Percentiles rank a stretch among this genome's conserved stretches.
Conservation (phyloP, 2,329 filamentous ascomycete genomes). For the Fusarium sp. region DNA sequence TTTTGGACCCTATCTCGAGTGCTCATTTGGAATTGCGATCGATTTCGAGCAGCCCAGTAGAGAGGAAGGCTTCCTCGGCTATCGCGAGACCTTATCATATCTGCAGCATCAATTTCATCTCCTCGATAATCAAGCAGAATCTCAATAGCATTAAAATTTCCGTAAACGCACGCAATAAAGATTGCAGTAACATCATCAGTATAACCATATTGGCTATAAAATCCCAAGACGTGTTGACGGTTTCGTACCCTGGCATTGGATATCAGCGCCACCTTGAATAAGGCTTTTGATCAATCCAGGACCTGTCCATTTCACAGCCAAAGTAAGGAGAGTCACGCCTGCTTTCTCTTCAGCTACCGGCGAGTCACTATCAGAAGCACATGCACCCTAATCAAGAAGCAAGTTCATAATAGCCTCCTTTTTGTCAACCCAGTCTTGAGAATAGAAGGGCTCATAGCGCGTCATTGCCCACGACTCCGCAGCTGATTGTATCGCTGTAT, state of each 20-base stretch:
- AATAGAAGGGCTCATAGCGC: too few species aligned
- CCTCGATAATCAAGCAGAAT: background rate
- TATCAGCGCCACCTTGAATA: background rate
- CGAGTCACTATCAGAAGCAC: background rate
- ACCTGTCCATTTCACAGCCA: background rate
- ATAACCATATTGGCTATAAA: background rate
- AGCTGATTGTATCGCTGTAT: too few species aligned
- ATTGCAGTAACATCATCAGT: background rate
- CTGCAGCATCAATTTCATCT: rapidly evolving
- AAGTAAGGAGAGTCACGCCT: background rate
- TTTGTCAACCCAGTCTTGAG: background rate
- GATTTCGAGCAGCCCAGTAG: background rate
- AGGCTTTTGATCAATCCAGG: conserved; percentile 4
- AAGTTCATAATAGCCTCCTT: background rate
- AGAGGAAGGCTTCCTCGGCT: background rate
- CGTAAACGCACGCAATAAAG: background rate
- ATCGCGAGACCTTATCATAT: background rate
- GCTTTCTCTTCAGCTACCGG: background rate
- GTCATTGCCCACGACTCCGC: too few species aligned
- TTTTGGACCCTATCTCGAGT: background rate
- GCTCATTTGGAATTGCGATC: background rate
- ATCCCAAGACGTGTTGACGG: background rate
- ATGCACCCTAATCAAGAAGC: background rate
- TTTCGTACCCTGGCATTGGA: background rate
- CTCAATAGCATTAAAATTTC: background rate